Evolutionary conservation across 2,329 filamentous ascomycete genomes (phyloP), one percentile per base, ranked within the genome.

Genomic region (Sclerotinia nivalis): DNA sequence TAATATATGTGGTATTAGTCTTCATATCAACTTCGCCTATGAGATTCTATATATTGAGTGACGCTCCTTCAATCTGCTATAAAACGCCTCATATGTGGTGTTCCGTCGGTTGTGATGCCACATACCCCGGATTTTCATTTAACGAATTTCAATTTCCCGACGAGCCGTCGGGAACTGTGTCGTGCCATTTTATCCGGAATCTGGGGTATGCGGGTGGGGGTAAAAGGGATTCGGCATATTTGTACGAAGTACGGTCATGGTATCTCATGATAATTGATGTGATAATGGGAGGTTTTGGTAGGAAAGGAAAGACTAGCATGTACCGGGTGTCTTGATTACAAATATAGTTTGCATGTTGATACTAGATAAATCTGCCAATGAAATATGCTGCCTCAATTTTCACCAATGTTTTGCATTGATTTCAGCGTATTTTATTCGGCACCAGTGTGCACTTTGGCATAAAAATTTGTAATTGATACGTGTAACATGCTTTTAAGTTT

Each of bases 71-170:
- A 37, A 34, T 25, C 54, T 54, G 13, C 18, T n/a, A 67, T 54
- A 28, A 40, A 70, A 60, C 25, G 25, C 54, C 62, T 52, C 37
- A 47, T 40, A 67, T 55, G 28, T 20, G 13, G 62, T 61, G 34
- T 49, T 52, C 34, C 9, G 54, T 50, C 49, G 40, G 68, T 7
- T 40, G 37, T 56, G 40, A 43, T 49, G 64, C 54, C 40, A 47
- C 45, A 45, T 59, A 69, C 55, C 49, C 66, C 60, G 60, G 65
- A 50, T 72, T 60, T 70, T 69, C 59, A 68, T 66, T 58, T 8
- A 55, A 70, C 59, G 49, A 40, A 43, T 58, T 64, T 71, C 45
- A 60, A 68, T 28, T 64, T 72, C 71, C 72, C 73, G 73, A 66
- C 55, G 68, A 62, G 66, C 71, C 73, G 73, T 69, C 72, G 71